Evolutionary conservation across 2,329 filamentous ascomycete species (phyloP).

Genomic region (Biscogniauxia marginata): DNA sequence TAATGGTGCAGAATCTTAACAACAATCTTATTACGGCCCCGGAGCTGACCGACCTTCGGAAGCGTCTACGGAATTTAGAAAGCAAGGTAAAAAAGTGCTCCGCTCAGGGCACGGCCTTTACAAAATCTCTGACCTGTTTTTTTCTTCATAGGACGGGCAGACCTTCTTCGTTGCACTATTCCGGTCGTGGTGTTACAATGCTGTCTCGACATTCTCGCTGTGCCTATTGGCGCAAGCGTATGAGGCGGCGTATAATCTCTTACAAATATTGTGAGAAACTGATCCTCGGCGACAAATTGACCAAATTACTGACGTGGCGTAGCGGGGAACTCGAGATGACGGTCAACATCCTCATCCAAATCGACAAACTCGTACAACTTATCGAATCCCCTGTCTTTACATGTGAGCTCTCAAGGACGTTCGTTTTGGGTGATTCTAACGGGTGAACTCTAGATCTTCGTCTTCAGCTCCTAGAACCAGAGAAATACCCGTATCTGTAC

Average conservation of each 20-base stretch:
- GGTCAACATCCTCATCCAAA: conserved; percentile 97
- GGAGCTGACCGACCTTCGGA: conserved; percentile 85
- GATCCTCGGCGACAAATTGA: background rate
- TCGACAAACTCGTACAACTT: conserved; percentile 95
- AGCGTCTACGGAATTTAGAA: conserved; percentile 85
- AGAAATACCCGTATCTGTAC: conserved; percentile 92
- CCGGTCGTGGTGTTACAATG: conserved; percentile 97
- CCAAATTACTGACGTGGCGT: conserved; percentile 18
- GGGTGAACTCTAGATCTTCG: conserved; percentile 68
- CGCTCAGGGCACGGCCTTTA: background rate
- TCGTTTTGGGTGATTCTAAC: background rate
- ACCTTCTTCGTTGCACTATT: conserved; percentile 93
- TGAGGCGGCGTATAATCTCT: conserved; percentile 92
- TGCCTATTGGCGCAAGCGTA: conserved; percentile 96
- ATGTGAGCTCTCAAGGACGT: conserved; percentile 57
- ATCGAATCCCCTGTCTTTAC: conserved; percentile 98
- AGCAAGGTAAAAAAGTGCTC: conserved; percentile 57
- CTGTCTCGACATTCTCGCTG: conserved; percentile 93
- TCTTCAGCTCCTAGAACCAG: conserved; percentile 90
- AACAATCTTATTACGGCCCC: conserved; percentile 98
- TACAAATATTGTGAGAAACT: conserved; percentile 81
- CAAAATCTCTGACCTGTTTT: background rate
- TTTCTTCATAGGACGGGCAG: conserved; percentile 72
- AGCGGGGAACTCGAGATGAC: conserved; percentile 98
- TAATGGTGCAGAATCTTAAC: conserved; percentile 99